Evolutionary conservation across 805 yeast genomes (phyloP).

Genomic region (Saturnispora quitensis): DNA sequence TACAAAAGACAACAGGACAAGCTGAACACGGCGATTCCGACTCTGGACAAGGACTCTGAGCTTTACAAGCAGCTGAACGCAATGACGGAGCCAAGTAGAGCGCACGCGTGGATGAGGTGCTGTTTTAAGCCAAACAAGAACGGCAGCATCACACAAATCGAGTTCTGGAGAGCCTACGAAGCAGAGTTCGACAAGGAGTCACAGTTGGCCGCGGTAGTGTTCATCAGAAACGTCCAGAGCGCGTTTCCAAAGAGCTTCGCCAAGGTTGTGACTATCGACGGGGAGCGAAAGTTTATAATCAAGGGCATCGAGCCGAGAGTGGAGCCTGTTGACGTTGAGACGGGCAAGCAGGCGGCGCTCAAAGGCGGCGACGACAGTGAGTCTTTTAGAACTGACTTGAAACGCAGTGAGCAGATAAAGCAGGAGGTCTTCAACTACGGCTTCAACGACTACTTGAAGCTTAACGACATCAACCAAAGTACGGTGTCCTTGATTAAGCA

Average conservation of each 20-base stretch:
- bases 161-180: constrained; percentile 93
- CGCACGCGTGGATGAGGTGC: constrained; percentile 90
- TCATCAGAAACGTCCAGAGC: constrained; percentile 84
- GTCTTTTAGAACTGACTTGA: constrained; percentile 12
- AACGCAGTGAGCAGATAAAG: constrained; percentile 23
- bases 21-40: constrained; percentile 10
- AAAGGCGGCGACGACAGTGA: constrained; percentile 9
- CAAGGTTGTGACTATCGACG: constrained; percentile 70
- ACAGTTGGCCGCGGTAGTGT: constrained; percentile 89
- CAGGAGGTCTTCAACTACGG: constrained; percentile 26
- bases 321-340: constrained; percentile 39
- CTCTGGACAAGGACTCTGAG: constrained; percentile 21
- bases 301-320: constrained; percentile 89
- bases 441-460: constrained; percentile 24
- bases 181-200: constrained; percentile 64
- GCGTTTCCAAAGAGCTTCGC: constrained; percentile 88
- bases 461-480: constrained; percentile 34
- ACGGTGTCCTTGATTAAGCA: constrained; percentile 30
- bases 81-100: constrained; percentile 79
- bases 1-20: constrained; percentile 35
- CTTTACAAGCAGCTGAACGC: constrained; percentile 52
- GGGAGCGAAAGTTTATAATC: constrained; percentile 71
- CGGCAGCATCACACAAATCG: constrained; percentile 90
- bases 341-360: constrained; percentile 36
- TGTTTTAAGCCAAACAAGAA: constrained; percentile 70